Evolutionary conservation across 2,329 filamentous ascomycete genomes (phyloP).

Genomic region (Purpureocillium lavendulum): DNA sequence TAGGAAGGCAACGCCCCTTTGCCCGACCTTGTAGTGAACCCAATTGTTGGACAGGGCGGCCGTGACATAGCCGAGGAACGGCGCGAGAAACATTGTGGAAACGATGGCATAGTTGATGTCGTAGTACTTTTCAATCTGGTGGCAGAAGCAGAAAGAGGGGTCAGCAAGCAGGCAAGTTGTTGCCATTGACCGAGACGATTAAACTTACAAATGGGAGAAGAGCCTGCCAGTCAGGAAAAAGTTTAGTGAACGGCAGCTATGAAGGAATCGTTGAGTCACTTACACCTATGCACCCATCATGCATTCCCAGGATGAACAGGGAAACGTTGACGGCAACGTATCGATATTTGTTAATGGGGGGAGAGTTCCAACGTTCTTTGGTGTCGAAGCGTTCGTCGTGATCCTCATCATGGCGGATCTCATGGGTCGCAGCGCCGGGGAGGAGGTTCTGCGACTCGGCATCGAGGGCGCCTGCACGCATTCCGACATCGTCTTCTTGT

Average conservation of each 20-base stretch:
- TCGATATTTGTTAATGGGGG: slow-evolving; percentile 48
- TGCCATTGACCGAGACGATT: no score
- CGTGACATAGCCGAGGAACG: slow-evolving; percentile 54
- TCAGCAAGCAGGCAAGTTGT: no score
- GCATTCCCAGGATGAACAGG: slow-evolving; percentile 59
- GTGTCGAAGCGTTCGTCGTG: slow-evolving; percentile 3
- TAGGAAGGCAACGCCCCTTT: slow-evolving; percentile 59
- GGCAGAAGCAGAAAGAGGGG: neutral
- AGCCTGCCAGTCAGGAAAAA: slow-evolving; percentile 25
- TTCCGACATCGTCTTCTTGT: no score
- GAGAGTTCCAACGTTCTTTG: slow-evolving; percentile 54
- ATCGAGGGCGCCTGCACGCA: no score
- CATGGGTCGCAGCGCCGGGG: neutral
- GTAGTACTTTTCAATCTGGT: slow-evolving; percentile 41
- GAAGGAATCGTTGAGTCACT: slow-evolving; percentile 16
- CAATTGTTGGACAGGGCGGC: slow-evolving; percentile 54
- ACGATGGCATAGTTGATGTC: slow-evolving; percentile 51
- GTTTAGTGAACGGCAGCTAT: no score
- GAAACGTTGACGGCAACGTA: slow-evolving; percentile 51
- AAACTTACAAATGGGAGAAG: slow-evolving; percentile 36
- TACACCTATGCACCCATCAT: slow-evolving; percentile 58
- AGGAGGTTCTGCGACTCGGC: neutral
- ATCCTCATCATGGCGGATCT: slow-evolving; percentile 3
- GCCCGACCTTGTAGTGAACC: slow-evolving; percentile 18
- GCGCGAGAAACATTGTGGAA: slow-evolving; percentile 57